Base-by-base conservation (phyloP, 2,329 filamentous ascomycete genomes). In the Akanthomyces muscarius region DNA sequence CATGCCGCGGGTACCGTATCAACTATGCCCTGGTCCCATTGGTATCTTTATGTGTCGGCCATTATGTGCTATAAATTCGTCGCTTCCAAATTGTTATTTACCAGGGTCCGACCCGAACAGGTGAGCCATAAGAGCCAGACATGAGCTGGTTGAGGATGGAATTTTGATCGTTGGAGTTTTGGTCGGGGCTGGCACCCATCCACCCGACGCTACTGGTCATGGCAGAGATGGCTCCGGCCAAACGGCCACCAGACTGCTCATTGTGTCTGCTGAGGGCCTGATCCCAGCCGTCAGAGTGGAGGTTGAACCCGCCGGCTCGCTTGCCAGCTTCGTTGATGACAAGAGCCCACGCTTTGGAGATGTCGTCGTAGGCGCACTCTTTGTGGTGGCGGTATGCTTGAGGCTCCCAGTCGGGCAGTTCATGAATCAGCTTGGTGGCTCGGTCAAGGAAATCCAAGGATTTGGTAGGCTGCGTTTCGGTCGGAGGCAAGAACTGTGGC, bases 341-440 rank as follows among this genome's bases (percentile, higher is more conserved):
- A 68, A 96, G 76, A 18, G 91, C 88, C 95, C 95, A 99, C 1
- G 95, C 95, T 71, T 89, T 92, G 30, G 91, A 89, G 66, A 99
- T 93, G 73, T 98, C 95, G 71, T 99, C 94, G 72, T 99, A 99
- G 7, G 94, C 93, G 66, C 92, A 92, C 68, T 97, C 89, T 76
- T 97, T 97, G 79, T 96, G 91, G 69, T 97, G 85, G 68, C 93
- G 93, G 77, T 97, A 90, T 66, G 91, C 87, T 65, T 89, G 90
- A 51, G 88, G 91, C 68, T 95, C 90, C 92, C 93, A 99, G 71
- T 96, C 86, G 3, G 95, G 95, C 50, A 99, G 82, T 45, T 88
- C 83, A 75, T 99, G 93, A 63, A 98, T 90, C 63, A 98, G 86
- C 67, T 94, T 88, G 38, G 95, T 99, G 64, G 90, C 94, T 52